Percentiles rank a stretch among this genome's conserved stretches.
Evolutionary conservation across 2,329 filamentous ascomycete genomes (phyloP).

Genomic region (Dactylella cylindrospora): DNA sequence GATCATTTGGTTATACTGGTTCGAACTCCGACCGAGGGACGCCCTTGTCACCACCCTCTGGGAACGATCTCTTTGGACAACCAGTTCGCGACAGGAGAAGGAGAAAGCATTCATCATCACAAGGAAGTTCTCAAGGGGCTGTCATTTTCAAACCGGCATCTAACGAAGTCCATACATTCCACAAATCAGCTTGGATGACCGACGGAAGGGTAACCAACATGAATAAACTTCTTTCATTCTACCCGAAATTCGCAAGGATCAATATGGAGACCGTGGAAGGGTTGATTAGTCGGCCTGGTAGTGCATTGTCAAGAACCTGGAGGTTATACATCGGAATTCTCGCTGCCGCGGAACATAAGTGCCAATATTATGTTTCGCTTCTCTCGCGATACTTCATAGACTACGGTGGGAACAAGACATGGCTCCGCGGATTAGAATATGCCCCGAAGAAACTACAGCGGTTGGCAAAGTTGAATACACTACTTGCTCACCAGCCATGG

Average conservation of each 20-base stretch:
- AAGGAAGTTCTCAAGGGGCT: constrained; percentile 27
- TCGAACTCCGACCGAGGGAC: constrained; percentile 41
- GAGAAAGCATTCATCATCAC: constrained; percentile 36
- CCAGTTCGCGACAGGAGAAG: constrained; percentile 32
- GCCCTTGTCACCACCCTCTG: constrained; percentile 36
- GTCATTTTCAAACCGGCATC: constrained; percentile 24
- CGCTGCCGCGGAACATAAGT: constrained; percentile 47
- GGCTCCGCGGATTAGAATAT: constrained; percentile 46
- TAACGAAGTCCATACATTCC: constrained; percentile 34
- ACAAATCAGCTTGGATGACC: constrained; percentile 43
- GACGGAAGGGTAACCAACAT: constrained; percentile 47
- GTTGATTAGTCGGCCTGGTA: constrained; percentile 44
- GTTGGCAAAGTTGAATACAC: constrained; percentile 46
- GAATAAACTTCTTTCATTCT: constrained; percentile 47
- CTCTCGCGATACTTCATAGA: constrained; percentile 47
- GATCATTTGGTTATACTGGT: constrained; percentile 19
- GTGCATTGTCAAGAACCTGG: constrained; percentile 46
- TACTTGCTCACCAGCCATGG: constrained; percentile 47
- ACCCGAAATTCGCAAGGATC: constrained; percentile 45
- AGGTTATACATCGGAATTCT: constrained; percentile 48
- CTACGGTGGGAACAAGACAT: constrained; percentile 46
- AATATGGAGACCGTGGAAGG: constrained; percentile 46
- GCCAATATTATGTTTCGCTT: constrained; percentile 47
- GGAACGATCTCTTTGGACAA: constrained; percentile 24
- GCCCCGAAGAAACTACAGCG: constrained; percentile 47